Evolutionary conservation across 148 eudicot genomes (phyloP).

Genomic region (Rhododendron vialii): DNA sequence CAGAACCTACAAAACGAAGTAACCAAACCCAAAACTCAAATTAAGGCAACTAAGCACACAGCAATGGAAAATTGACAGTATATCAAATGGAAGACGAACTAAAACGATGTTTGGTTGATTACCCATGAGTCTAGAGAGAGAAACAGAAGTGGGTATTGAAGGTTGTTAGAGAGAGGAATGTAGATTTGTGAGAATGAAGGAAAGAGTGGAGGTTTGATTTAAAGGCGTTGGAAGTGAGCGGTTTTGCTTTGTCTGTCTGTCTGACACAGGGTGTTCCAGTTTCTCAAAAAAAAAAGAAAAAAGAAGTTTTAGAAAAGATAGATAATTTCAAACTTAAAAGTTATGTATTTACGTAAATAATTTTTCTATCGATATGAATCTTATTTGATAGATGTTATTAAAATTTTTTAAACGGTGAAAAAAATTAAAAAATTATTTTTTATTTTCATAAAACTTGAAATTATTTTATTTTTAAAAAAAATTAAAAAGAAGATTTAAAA

Average conservation of each 20-base stretch:
- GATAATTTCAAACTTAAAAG: no score
- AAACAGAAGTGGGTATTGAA: background rate
- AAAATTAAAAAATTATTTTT: no score
- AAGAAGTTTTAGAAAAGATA: no score
- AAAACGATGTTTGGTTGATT: background rate
- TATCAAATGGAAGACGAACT: background rate
- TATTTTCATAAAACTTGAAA: no score
- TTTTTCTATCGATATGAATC: no score
- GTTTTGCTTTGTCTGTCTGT: background rate
- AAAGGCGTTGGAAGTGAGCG: background rate
- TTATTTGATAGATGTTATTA: no score
- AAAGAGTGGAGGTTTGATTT: background rate
- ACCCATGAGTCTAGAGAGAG: background rate
- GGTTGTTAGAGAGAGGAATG: background rate
- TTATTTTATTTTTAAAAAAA: no score
- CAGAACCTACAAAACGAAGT: constrained; percentile 18
- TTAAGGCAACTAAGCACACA: background rate
- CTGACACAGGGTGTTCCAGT: no score
- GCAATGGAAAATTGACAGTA: background rate
- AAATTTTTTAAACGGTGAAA: no score
- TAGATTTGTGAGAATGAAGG: background rate
- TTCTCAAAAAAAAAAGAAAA: no score
- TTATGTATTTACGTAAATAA: no score
- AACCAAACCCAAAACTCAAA: background rate
- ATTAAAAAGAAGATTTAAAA: no score